Evolutionary conservation across 768 basidiomycete species (phyloP), one percentile per base, ranked within the genome.

Genomic region (Pholiota molesta): DNA sequence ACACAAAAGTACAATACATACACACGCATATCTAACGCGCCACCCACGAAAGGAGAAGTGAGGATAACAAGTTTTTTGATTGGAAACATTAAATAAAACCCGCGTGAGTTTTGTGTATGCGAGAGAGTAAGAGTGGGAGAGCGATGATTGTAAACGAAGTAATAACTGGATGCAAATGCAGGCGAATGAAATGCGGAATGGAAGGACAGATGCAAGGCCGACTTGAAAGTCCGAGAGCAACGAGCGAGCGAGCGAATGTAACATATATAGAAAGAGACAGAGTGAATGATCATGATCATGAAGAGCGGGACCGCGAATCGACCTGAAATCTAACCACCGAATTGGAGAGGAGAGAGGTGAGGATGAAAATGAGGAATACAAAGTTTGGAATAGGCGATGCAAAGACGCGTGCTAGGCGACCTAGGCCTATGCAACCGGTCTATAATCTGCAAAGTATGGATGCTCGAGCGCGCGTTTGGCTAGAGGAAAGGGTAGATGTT

Each of bases 391-490:
- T 49, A 23, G 3, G 4, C 28, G 10, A 14, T 37, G 17, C 29
- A 33, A 11, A 31, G 8, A 35, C 19, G 11, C 16, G 37, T 19
- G 21, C n/a, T 10, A 10, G 40, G 11, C 17, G 40, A 8, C 14
- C 21, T 42, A 45, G 28, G 28, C 6, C 21, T 42, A 45, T 40
- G 28, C 28, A 11, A 0, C 45, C 8, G 74, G 65, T 29, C 69
- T 70, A 65, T 77, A 83, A 63, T 78, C 78, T 33, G 76, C 73
- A 61, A 83, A 81, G 67, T 84, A 86, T 3, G 80, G 80, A 64
- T 86, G 84, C 45, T 71, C 57, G 47, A 86, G 74, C 6, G 83
- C 82, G 31, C 83, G 82, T 72, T 86, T 91, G 72, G 82, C 87
- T 88, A 45, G 63, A 70, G 21, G 39, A 45, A 80, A 74, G 79